phyloP scores from a whole-genome alignment of 2,329 filamentous ascomycete species.

The Thermomyces lanuginosus region DNA sequence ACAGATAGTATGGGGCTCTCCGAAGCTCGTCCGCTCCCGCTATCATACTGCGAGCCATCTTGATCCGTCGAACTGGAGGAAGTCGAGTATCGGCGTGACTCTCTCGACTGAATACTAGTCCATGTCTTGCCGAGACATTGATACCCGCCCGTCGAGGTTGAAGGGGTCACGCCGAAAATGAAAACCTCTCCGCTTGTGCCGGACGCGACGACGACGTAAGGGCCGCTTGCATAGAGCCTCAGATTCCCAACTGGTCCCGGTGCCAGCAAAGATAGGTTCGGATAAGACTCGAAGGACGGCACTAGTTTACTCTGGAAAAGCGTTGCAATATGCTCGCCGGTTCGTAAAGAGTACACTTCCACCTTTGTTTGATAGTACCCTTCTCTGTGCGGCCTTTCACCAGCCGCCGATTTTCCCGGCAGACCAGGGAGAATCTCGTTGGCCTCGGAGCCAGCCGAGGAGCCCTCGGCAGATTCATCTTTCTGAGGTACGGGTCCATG shows the following conservation, averaged over 20 bases:
- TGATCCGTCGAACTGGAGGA: constrained; percentile 31
- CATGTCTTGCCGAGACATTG: constrained; percentile 76
- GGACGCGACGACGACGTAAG: constrained; percentile 58
- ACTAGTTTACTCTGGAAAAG: constrained; percentile 55
- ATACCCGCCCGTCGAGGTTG: constrained; percentile 23
- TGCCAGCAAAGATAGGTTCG: constrained; percentile 48
- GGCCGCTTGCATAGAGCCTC: constrained; percentile 54
- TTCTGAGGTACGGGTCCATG: constrained; percentile 55
- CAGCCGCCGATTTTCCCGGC: constrained; percentile 9
- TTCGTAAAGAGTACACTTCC: constrained; percentile 71
- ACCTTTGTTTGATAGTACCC: constrained; percentile 63
- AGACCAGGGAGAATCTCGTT: constrained; percentile 18
- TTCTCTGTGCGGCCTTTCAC: constrained; percentile 13
- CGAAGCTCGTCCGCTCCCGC: constrained; percentile 13
- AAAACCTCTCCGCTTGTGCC: constrained; percentile 76
- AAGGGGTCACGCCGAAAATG: constrained; percentile 41
- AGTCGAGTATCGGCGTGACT: constrained; percentile 28
- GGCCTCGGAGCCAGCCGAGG: constrained; percentile 20
- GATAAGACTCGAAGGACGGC: constrained; percentile 39
- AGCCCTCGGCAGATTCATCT: constrained; percentile 19
- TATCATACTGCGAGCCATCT: constrained; percentile 26
- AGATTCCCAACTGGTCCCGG: constrained; percentile 58
- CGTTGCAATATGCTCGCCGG: constrained; percentile 53
- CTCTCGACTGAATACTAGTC: constrained; percentile 57
- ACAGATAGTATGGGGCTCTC: constrained; percentile 28